Percentiles rank a stretch among this genome's conserved stretches.
Evolutionary conservation across 164 flowering plant genomes (phyloP).

Genomic region (Houttuynia cordata): DNA sequence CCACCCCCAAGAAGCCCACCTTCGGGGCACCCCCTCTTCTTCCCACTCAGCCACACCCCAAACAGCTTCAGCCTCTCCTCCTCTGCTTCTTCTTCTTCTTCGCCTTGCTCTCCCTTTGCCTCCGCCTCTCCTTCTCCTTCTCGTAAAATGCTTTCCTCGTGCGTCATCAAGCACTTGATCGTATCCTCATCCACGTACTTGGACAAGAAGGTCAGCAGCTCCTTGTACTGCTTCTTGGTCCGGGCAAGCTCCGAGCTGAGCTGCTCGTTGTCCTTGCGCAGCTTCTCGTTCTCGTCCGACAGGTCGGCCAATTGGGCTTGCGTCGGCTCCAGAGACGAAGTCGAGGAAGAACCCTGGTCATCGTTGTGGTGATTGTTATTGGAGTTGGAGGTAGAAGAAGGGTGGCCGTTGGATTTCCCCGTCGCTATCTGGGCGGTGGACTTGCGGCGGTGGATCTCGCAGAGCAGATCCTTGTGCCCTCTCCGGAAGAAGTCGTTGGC

Average conservation of each 20-base stretch:
- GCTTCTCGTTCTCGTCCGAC: slow-evolving; percentile 65
- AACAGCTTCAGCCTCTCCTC: slow-evolving; percentile 41
- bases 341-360: slow-evolving; percentile 46
- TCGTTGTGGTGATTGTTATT: slow-evolving; percentile 58
- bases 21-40: slow-evolving; percentile 19
- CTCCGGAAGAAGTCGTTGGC: slow-evolving; percentile 60
- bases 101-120: background rate
- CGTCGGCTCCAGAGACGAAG: slow-evolving; percentile 30
- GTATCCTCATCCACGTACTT: slow-evolving; percentile 39
- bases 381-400: slow-evolving; percentile 30
- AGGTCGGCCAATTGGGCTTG: slow-evolving; percentile 29
- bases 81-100: slow-evolving; percentile 9
- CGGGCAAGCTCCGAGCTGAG: slow-evolving; percentile 59
- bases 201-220: slow-evolving; percentile 39
- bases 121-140: too few species aligned
- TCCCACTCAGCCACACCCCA: slow-evolving; percentile 63
- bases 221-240: slow-evolving; percentile 64
- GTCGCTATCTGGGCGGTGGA: slow-evolving; percentile 12
- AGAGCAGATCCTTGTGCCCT: slow-evolving; percentile 60
- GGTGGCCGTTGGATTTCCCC: slow-evolving; percentile 13
- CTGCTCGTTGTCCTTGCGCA: slow-evolving; percentile 44
- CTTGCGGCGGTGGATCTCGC: slow-evolving; percentile 72
- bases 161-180: slow-evolving; percentile 40
- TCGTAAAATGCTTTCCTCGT: slow-evolving; percentile 19
- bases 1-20: slow-evolving; percentile 11